Conservation (phyloP, 345 rosid species). For the Leavenworthia alabamica region DNA sequence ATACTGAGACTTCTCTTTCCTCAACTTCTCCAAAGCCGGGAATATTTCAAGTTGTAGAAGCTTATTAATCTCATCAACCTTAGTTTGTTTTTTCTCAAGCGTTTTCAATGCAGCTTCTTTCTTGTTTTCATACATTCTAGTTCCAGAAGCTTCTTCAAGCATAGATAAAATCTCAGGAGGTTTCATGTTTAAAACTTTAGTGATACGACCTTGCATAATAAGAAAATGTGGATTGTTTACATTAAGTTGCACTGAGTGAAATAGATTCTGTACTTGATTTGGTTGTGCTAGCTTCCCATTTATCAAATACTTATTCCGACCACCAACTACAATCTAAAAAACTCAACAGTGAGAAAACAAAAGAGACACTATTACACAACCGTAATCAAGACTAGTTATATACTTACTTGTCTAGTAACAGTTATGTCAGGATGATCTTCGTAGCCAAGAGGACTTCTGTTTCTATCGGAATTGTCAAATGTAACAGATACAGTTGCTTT, state of each 20-base stretch:
- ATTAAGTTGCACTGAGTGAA: constrained; percentile 95
- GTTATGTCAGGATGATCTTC: constrained; percentile 84
- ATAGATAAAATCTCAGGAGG: constrained; percentile 94
- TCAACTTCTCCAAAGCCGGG: constrained; percentile 87
- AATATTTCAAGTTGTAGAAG: constrained; percentile 87
- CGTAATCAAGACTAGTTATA: not conserved
- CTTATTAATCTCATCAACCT: constrained; percentile 91
- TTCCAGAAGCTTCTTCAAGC: constrained; percentile 99
- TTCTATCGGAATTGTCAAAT: constrained; percentile 78
- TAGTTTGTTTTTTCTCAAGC: constrained; percentile 88
- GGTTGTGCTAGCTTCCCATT: constrained; percentile 38
- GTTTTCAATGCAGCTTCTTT: constrained; percentile 85
- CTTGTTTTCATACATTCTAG: constrained; percentile 97
- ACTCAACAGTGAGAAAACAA: no score
- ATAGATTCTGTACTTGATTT: constrained; percentile 67
- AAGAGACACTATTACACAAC: not conserved
- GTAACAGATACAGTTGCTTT: constrained; percentile 88
- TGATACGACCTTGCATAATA: constrained; percentile 99
- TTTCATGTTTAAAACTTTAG: constrained; percentile 95
- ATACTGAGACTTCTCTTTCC: constrained; percentile 82
- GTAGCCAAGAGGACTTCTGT: constrained; percentile 81
- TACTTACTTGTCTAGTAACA: constrained; percentile 74
- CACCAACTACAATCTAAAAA: constrained; percentile 94
- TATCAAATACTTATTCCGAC: constrained; percentile 34
- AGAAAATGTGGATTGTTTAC: constrained; percentile 98